Percentiles rank a stretch among this genome's conserved stretches.
Conservation (phyloP, 1,284 basidiomycete species). For the Bondarzewia mesenterica region DNA sequence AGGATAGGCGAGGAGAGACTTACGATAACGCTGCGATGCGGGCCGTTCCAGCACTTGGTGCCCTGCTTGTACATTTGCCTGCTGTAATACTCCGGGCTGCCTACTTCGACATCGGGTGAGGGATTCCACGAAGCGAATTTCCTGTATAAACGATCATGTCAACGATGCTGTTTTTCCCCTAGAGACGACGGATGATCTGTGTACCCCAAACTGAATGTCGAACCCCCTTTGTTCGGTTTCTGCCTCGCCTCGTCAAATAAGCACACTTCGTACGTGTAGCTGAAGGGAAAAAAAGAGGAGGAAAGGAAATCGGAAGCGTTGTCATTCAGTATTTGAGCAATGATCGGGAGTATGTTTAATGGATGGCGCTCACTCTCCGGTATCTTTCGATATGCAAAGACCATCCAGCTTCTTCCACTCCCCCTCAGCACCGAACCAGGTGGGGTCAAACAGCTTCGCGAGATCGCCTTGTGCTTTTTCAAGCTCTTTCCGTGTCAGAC, state of each 20-base stretch:
- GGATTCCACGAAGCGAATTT: conserved; percentile 75
- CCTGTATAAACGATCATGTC: too few species aligned
- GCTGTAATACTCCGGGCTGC: conserved; percentile 68
- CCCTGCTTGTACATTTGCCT: conserved; percentile 81
- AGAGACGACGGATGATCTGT: conserved; percentile 18
- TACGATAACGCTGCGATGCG: conserved; percentile 75
- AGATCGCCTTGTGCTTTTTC: conserved; percentile 45
- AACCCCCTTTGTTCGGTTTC: conserved; percentile 80
- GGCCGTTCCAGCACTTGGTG: conserved; percentile 95
- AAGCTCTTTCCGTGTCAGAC: conserved; percentile 36
- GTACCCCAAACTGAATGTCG: conserved; percentile 80
- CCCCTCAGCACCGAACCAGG: conserved; percentile 74
- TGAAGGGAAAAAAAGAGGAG: conserved; percentile 20
- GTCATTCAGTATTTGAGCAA: too few species aligned
- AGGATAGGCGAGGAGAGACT: conserved; percentile 14
- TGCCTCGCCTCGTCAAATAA: conserved; percentile 86
- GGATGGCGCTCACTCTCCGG: conserved; percentile 87
- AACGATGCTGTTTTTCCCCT: too few species aligned
- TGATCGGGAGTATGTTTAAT: too few species aligned
- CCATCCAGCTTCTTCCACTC: conserved; percentile 96
- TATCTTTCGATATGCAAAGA: conserved; percentile 73
- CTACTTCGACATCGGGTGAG: conserved; percentile 42
- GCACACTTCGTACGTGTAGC: conserved; percentile 96
- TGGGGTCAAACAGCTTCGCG: conserved; percentile 51
- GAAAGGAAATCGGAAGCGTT: too few species aligned